Evolutionary conservation across 257 asterid genomes (phyloP).

Genomic region (Nicotiana tomentosiformis): DNA sequence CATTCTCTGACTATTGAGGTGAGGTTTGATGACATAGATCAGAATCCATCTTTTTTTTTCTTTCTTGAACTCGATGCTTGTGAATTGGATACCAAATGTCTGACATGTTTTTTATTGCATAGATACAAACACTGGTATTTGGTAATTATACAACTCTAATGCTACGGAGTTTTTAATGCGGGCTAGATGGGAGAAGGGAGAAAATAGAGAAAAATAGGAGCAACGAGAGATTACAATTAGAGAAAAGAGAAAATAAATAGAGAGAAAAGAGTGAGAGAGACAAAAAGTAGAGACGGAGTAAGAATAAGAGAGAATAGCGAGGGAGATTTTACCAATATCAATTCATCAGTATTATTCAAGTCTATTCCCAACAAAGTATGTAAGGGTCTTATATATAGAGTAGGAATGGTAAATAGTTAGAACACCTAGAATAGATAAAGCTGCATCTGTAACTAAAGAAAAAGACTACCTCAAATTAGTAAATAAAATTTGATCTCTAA

Average conservation of each 20-base stretch:
- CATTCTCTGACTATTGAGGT: slow-evolving; percentile 92
- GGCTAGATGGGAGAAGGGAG: neutral
- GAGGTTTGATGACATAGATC: slow-evolving; percentile 8
- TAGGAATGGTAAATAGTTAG: neutral
- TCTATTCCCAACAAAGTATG: neutral
- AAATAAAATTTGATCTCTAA: neutral
- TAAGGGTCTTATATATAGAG: neutral
- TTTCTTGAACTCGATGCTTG: neutral
- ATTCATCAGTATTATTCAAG: neutral
- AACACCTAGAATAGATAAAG: neutral
- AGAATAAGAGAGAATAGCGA: neutral
- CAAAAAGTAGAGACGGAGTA: neutral
- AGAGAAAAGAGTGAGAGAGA: neutral
- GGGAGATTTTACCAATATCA: neutral
- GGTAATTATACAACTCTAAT: neutral
- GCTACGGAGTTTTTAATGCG: neutral
- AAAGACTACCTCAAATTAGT: neutral
- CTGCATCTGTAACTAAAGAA: neutral
- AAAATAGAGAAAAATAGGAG: neutral
- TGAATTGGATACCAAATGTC: slow-evolving; percentile 7
- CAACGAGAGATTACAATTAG: neutral
- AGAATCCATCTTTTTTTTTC: slow-evolving; percentile 5
- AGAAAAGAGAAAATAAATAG: neutral
- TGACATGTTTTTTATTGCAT: neutral
- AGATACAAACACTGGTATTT: neutral